Evolutionary conservation across 2,329 filamentous ascomycete genomes (phyloP).

Genomic region (Sarocladium kiliense): DNA sequence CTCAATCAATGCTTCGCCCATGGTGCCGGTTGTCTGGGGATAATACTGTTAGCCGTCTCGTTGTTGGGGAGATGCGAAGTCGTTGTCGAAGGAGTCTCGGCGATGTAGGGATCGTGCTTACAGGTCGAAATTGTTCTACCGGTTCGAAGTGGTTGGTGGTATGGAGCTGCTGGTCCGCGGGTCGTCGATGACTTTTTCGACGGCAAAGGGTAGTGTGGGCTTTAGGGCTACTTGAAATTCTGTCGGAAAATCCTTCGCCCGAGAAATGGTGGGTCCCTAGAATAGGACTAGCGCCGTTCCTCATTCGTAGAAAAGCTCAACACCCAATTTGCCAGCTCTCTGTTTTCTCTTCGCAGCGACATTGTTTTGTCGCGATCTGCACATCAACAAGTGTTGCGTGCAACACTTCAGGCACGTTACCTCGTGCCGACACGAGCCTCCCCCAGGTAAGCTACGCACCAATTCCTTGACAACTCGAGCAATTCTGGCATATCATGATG

Average conservation of each 20-base stretch:
- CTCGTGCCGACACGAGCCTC: background rate
- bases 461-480: slow-evolving; percentile 11
- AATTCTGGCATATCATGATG: slow-evolving; percentile 58
- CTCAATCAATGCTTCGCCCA: slow-evolving; percentile 79
- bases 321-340: background rate
- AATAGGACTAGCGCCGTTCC: background rate
- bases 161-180: slow-evolving; percentile 23
- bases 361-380: background rate
- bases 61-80: slow-evolving; percentile 18
- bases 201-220: slow-evolving; percentile 31
- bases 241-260: background rate
- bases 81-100: slow-evolving; percentile 12
- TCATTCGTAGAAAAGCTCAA: background rate
- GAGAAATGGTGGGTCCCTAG: background rate
- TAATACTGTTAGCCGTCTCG: slow-evolving; percentile 27
- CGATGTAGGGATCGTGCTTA: slow-evolving; percentile 17
- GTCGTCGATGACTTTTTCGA: slow-evolving; percentile 35
- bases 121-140: slow-evolving; percentile 9
- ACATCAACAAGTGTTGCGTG: background rate
- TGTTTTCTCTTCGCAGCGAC: background rate
- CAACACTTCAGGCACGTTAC: background rate
- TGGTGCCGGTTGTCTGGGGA: slow-evolving; percentile 58
- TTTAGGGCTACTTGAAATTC: slow-evolving; percentile 26
- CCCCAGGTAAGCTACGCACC: slow-evolving; percentile 18
- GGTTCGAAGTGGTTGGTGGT: slow-evolving; percentile 9